Conservation (phyloP, 129 eudicot species). For the Centella asiatica region DNA sequence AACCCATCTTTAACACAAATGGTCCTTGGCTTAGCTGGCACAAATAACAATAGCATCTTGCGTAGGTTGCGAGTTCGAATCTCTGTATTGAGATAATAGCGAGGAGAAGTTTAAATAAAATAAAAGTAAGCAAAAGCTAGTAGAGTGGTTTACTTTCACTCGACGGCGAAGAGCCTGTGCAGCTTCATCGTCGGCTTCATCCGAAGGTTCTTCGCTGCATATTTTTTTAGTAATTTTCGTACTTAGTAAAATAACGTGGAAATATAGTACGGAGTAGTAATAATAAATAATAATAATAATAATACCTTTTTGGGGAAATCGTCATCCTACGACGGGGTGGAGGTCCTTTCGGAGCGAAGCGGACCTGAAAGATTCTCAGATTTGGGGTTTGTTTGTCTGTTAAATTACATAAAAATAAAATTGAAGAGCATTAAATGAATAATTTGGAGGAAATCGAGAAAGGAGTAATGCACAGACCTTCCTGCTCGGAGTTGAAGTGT, state of each 20-base stretch:
- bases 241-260: not conserved
- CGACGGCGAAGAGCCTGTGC: conserved; percentile 20
- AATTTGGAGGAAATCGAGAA: not conserved
- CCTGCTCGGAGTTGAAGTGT: conserved; percentile 24
- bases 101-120: not conserved
- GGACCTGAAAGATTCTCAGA: conserved; percentile 30
- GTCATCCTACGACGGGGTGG: conserved; percentile 20
- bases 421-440: not conserved
- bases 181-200: conserved; percentile 20
- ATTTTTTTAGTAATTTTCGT: too few species aligned
- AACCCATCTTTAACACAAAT: too few species aligned
- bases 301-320: conserved; percentile 17
- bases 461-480: conserved; percentile 20
- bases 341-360: conserved; percentile 52
- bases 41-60: too few species aligned
- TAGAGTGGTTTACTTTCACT: conserved; percentile 26
- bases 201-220: conserved; percentile 24
- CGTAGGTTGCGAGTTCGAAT: too few species aligned
- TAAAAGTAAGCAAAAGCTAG: not conserved
- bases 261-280: not conserved
- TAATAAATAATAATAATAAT: not conserved
- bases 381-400: not conserved
- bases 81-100: not conserved
- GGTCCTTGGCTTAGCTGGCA: too few species aligned
- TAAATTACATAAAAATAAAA: not conserved